These are phyloP conservation scores for Penicillium flavigenum DNA, from an alignment of 495 filamentous ascomycete species.

Conservation along the genomic window DNA sequence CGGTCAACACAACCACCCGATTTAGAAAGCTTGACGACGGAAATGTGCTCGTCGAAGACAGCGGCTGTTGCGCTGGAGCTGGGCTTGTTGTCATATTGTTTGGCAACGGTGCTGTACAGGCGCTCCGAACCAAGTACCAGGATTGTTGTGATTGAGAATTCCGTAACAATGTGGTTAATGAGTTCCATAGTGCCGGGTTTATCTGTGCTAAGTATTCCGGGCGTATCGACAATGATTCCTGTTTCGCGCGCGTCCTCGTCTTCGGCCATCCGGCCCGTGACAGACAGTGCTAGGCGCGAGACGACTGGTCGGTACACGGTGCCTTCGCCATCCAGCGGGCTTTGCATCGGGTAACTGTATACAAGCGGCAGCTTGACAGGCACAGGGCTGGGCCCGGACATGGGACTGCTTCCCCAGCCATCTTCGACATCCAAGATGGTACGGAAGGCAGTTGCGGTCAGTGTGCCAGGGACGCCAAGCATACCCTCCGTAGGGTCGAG, in stretches of 20 bases:
- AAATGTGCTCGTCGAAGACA: slow-evolving; percentile 58
- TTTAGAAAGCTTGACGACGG: slow-evolving; percentile 76
- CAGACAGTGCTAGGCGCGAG: slow-evolving; percentile 75
- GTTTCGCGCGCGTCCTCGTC: slow-evolving; percentile 66
- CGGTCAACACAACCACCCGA: slow-evolving; percentile 85
- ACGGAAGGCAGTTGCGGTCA: slow-evolving; percentile 80
- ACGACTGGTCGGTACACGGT: slow-evolving; percentile 70
- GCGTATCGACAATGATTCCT: slow-evolving; percentile 85
- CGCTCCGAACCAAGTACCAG: slow-evolving; percentile 82
- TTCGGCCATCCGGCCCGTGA: slow-evolving; percentile 74
- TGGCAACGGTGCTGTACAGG: slow-evolving; percentile 73
- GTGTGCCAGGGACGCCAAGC: slow-evolving; percentile 77
- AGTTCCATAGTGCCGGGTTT: slow-evolving; percentile 66
- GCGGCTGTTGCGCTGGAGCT: slow-evolving; percentile 49
- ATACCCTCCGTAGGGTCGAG: slow-evolving; percentile 83
- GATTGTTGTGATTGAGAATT: slow-evolving; percentile 82
- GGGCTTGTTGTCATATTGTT: slow-evolving; percentile 66
- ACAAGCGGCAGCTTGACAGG: slow-evolving; percentile 90
- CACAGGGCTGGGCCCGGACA: slow-evolving; percentile 79
- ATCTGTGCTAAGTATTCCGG: slow-evolving; percentile 62
- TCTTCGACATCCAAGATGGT: slow-evolving; percentile 87
- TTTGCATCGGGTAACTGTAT: slow-evolving; percentile 81
- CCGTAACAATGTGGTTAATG: slow-evolving; percentile 78
- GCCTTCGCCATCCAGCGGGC: slow-evolving; percentile 67
- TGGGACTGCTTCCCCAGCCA: slow-evolving; percentile 88